These are phyloP conservation scores for Sugiyamaella grinbergsii DNA, from an alignment of 1,139 yeast species.

Conservation along the genomic window DNA sequence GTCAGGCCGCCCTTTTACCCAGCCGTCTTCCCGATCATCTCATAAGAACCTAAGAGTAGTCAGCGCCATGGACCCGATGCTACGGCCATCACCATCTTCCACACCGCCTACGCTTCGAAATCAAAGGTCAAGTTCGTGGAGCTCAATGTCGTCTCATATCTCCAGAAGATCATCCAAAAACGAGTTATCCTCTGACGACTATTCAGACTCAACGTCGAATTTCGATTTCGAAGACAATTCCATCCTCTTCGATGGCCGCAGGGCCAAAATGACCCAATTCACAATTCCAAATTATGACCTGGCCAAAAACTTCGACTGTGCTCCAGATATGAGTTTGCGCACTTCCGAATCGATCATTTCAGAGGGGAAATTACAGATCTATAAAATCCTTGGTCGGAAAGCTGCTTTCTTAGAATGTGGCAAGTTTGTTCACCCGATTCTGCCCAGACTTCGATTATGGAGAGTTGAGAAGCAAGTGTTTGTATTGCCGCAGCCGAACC, in stretches of 20 bases:
- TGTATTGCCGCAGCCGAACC: conserved; percentile 66
- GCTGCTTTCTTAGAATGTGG: conserved; percentile 66
- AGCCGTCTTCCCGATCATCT: not conserved
- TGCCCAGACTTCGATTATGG: conserved; percentile 61
- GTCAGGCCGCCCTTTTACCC: too few relatives aligned
- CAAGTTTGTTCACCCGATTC: conserved; percentile 62
- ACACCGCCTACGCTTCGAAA: conserved; percentile 12
- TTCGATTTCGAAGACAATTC: conserved; percentile 28
- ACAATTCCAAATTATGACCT: conserved; percentile 19
- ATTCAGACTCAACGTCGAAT: not conserved
- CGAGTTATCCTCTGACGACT: conserved; percentile 2
- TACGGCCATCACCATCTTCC: not conserved
- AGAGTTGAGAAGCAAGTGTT: conserved; percentile 57
- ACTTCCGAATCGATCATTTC: conserved; percentile 34
- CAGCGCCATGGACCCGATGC: not conserved
- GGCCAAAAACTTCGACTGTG: conserved; percentile 9
- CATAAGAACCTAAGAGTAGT: not conserved
- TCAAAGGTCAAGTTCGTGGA: conserved; percentile 23
- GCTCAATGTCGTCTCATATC: conserved; percentile 6
- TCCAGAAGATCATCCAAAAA: conserved; percentile 9
- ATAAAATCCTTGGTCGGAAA: conserved; percentile 62
- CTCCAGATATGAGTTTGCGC: conserved; percentile 16
- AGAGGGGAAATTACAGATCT: conserved; percentile 61
- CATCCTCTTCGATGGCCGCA: conserved; percentile 30
- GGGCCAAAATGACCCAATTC: conserved; percentile 33